These are phyloP conservation scores for Yamadazyma sp. DNA, from an alignment of 1,139 yeast genomes.

Conservation along the genomic window DNA sequence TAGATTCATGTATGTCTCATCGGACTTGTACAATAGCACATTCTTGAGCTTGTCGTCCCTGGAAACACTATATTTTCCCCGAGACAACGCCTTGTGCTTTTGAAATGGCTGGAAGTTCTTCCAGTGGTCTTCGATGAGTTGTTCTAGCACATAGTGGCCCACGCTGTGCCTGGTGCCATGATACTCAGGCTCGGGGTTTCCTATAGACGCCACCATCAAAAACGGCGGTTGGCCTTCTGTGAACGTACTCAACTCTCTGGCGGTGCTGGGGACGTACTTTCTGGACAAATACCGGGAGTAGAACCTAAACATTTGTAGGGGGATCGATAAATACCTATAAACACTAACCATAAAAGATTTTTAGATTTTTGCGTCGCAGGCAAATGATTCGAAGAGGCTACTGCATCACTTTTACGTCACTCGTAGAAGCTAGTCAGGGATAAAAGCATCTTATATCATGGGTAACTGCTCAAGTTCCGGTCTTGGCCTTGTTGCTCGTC, in stretches of 20 bases:
- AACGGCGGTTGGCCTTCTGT: slow-evolving; percentile 22
- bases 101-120: slow-evolving; percentile 18
- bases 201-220: slow-evolving; percentile 59
- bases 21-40: slow-evolving; percentile 41
- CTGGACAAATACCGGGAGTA: slow-evolving; percentile 4
- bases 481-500: neutral
- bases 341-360: neutral
- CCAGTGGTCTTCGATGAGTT: slow-evolving; percentile 28
- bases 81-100: slow-evolving; percentile 20
- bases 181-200: slow-evolving; percentile 73
- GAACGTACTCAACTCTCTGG: neutral
- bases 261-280: neutral
- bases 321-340: slow-evolving; percentile 3
- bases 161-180: slow-evolving; percentile 72
- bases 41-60: slow-evolving; percentile 18
- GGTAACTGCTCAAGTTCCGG: neutral
- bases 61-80: slow-evolving; percentile 24
- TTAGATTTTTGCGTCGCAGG: neutral
- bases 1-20: slow-evolving; percentile 60
- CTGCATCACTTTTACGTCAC: too few species aligned
- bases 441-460: too few species aligned
- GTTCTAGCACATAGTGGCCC: slow-evolving; percentile 58
- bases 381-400: too few species aligned
- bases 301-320: slow-evolving; percentile 12
- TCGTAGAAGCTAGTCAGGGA: too few species aligned